phyloP scores from a whole-genome alignment of 2,329 filamentous ascomycete species.

The Paraphoma sp. region DNA sequence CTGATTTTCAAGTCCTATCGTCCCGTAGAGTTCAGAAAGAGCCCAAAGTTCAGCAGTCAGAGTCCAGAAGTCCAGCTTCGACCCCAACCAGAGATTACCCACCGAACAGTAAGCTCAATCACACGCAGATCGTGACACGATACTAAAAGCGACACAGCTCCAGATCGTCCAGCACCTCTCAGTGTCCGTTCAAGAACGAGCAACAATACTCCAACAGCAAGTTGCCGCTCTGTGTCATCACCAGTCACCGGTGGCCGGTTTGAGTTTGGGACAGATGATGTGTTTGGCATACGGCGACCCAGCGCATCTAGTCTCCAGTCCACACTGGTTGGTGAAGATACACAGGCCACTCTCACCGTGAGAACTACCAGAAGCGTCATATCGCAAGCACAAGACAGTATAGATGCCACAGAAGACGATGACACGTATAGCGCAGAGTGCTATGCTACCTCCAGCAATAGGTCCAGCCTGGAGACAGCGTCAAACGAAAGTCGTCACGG shows the following conservation, averaged over 20 bases:
- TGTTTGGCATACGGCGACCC: neutral
- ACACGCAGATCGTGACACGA: neutral
- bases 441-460: no score
- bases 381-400: no score
- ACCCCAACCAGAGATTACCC: slow-evolving; percentile 7
- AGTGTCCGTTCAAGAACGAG: slow-evolving; percentile 16
- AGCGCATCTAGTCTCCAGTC: neutral
- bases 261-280: neutral
- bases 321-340: neutral
- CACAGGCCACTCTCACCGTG: no score
- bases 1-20: neutral
- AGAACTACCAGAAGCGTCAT: no score
- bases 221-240: slow-evolving; percentile 16
- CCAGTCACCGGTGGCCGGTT: slow-evolving; percentile 1
- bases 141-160: slow-evolving; percentile 15
- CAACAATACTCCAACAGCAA: slow-evolving; percentile 1
- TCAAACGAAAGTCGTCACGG: no score
- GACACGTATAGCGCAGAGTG: no score
- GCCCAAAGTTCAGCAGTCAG: neutral
- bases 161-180: slow-evolving; percentile 36
- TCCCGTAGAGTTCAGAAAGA: neutral
- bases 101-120: slow-evolving; percentile 14
- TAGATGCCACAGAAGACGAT: no score
- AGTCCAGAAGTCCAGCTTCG: neutral
- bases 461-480: no score